These are phyloP conservation scores for Magnolia kwangsiensis DNA, from an alignment of 164 flowering plant species.

Conservation along the genomic window DNA sequence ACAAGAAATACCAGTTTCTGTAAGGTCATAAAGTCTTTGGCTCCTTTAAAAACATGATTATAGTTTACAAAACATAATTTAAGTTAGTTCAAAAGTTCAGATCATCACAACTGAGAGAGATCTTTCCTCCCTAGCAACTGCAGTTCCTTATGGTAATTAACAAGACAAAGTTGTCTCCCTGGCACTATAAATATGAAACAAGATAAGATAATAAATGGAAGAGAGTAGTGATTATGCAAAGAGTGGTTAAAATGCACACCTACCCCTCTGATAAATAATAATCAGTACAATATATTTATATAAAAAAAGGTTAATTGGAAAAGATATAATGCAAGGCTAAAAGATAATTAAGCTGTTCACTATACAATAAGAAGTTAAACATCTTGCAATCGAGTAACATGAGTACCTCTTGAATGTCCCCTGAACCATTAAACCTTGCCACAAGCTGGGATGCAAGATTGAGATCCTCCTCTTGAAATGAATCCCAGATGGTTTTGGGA, in stretches of 20 bases:
- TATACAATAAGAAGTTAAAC: neutral
- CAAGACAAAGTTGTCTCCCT: neutral
- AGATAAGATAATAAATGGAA: neutral
- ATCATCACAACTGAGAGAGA: neutral
- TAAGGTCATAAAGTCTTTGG: too few species aligned
- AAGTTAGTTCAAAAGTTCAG: neutral
- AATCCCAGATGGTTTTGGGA: conserved; percentile 37
- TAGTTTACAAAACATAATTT: neutral
- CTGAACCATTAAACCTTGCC: conserved; percentile 77
- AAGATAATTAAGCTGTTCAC: neutral
- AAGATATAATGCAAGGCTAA: neutral
- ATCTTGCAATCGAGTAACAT: neutral
- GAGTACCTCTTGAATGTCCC: conserved; percentile 57
- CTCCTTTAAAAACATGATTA: too few species aligned
- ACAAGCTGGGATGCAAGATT: conserved; percentile 88
- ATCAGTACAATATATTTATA: too few species aligned
- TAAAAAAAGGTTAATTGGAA: neutral
- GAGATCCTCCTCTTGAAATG: conserved; percentile 35
- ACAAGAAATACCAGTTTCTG: too few species aligned
- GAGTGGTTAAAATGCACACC: neutral
- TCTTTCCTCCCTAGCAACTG: neutral
- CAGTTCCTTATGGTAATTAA: too few species aligned
- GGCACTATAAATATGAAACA: neutral
- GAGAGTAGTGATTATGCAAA: neutral
- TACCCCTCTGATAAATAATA: too few species aligned